Base-by-base conservation (phyloP, 805 yeast genomes). In the Suhomyces vadensis region DNA sequence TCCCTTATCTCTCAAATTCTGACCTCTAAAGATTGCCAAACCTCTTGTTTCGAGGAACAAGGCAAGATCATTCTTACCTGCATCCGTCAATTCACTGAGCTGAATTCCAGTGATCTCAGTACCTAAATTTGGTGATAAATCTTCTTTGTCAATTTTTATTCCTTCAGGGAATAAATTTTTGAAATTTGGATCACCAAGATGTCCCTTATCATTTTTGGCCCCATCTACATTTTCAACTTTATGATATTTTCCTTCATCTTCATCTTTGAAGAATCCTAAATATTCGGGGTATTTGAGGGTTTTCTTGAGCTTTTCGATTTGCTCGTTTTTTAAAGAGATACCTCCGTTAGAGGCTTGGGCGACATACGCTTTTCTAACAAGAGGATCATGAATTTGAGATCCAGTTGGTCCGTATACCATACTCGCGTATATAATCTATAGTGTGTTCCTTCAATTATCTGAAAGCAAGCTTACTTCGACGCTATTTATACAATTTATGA, bases 11-110 rank as follows among this genome's bases (percentile, higher is more conserved):
- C 56, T 52, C 37, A 60, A 50, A 27, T 60, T 61, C 41, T 60
- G 64, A 42, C 55, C 46, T 29, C 63, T 48, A 44, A 60, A 60
- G 24, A 60, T 51, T n/a, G 47, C 61, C 42, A 60, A 48, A 2
- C 64, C 64, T 46, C 64, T 52, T 5, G 52, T 57, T 39, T 55
- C 64, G 39, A 60, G 46, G 41, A 35, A 54, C 38, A 60, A 49
- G 8, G 64, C 64, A 44, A 60, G 53, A 39, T 60, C 64, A 41
- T 60, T 55, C 45, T 56, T 60, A 19, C 57, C 64, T 8, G 53
- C 54, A 17, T 60, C 63, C 27, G 49, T 51, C 47, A 60, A 52
- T 39, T 55, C 57, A 42, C 60, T 55, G 23, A 60, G 48, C 43
- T 60, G 63, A 25, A 60, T 37, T 3, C 64, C 64, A 7, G 49